These are phyloP conservation scores for Tuber aestivum DNA, from an alignment of 495 filamentous ascomycete species.

Conservation along the genomic window DNA sequence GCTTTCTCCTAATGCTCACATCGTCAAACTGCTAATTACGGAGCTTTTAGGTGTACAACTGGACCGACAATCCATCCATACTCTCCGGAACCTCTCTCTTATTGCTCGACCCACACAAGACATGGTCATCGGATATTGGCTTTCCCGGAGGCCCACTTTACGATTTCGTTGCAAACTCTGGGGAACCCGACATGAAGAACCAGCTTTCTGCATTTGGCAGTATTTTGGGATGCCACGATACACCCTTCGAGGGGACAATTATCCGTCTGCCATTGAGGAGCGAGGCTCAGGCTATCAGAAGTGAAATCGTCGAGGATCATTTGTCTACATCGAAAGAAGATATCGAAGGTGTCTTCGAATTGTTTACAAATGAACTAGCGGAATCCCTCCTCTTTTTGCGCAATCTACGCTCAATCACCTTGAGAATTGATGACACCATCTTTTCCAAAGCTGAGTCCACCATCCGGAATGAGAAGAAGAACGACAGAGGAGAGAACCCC, in stretches of 20 bases:
- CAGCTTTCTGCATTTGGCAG: constrained; percentile 44
- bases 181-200: constrained; percentile 42
- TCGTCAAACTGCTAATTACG: not conserved
- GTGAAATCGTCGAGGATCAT: constrained; percentile 41
- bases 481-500: not conserved
- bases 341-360: constrained; percentile 42
- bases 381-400: constrained; percentile 45
- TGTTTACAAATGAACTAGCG: constrained; percentile 42
- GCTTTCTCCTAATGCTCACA: not conserved
- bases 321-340: constrained; percentile 35
- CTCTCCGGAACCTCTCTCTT: constrained; percentile 44
- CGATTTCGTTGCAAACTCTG: constrained; percentile 42
- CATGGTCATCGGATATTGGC: constrained; percentile 42
- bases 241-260: constrained; percentile 43
- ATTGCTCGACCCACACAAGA: constrained; percentile 46
- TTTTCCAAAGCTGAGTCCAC: constrained; percentile 35
- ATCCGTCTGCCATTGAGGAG: constrained; percentile 49
- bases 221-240: constrained; percentile 25
- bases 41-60: constrained; percentile 45
- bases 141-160: constrained; percentile 45
- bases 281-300: constrained; percentile 31
- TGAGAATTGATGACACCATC: constrained; percentile 35
- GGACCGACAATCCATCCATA: constrained; percentile 47
- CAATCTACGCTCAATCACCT: constrained; percentile 41
- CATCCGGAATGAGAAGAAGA: constrained; percentile 11